Conservation (phyloP, 139 green algal species). For the Chlorella sorokiniana region DNA sequence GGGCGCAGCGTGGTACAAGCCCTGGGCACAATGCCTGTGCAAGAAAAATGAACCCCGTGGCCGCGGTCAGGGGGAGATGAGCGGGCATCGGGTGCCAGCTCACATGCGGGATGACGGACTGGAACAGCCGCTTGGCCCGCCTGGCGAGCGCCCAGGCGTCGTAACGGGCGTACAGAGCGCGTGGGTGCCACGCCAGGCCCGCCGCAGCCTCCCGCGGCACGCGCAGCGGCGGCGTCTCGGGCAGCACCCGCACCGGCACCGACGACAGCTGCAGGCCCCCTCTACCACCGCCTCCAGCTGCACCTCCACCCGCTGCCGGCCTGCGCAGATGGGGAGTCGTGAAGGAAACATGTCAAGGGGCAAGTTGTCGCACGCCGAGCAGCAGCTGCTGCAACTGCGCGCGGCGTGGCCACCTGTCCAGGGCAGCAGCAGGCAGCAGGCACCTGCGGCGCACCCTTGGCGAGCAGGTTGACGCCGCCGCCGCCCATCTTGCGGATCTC, state of each 20-base stretch:
- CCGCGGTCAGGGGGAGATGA: too few relatives aligned
- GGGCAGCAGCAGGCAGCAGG: neutral
- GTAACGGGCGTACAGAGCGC: neutral
- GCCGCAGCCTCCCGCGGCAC: constrained; percentile 5
- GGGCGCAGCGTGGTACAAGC: neutral
- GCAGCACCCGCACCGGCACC: constrained; percentile 21
- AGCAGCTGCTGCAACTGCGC: too few relatives aligned
- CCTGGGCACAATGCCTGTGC: neutral
- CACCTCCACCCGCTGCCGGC: constrained; percentile 26
- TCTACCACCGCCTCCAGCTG: constrained; percentile 17
- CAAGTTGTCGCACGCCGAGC: too few relatives aligned
- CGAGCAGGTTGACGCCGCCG: constrained; percentile 21
- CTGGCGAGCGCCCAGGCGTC: constrained; percentile 20
- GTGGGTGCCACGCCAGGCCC: constrained; percentile 21
- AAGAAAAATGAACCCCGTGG: neutral
- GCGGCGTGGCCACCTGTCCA: neutral
- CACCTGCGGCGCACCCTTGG: constrained; percentile 10
- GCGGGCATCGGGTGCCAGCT: too few relatives aligned
- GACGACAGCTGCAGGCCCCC: constrained; percentile 13
- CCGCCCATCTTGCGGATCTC: constrained; percentile 30
- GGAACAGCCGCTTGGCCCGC: constrained; percentile 30
- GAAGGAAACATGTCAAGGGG: neutral
- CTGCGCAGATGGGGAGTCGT: neutral
- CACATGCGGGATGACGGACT: constrained; percentile 19
- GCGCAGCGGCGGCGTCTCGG: neutral